Percentiles rank a stretch among this genome's conserved stretches.
These are phyloP conservation scores for Diplodia mutila DNA, from an alignment of 2,329 filamentous ascomycete genomes.

Conservation along the genomic window DNA sequence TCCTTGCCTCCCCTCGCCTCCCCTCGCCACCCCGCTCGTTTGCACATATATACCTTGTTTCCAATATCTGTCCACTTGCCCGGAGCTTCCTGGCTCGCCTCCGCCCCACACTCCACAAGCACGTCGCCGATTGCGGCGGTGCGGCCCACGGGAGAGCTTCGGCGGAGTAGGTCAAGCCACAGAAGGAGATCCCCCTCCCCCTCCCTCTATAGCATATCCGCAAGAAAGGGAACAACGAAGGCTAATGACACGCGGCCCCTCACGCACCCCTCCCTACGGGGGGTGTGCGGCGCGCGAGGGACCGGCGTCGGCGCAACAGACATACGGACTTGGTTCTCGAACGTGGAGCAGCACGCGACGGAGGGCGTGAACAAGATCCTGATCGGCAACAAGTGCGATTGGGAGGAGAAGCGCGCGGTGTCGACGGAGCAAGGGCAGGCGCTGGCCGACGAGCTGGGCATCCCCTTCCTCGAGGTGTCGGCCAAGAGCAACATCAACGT, in stretches of 20 bases:
- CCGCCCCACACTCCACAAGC: constrained; percentile 26
- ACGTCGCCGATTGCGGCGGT: constrained; percentile 22
- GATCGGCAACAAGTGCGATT: constrained; percentile 99
- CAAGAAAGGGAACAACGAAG: background rate
- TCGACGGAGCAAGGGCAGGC: constrained; percentile 91
- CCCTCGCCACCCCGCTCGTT: background rate
- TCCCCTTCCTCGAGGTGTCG: constrained; percentile 97
- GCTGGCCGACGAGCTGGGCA: constrained; percentile 92
- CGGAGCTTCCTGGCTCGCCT: background rate
- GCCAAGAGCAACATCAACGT: constrained; percentile 99
- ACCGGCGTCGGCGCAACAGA: constrained; percentile 60
- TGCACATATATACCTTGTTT: background rate
- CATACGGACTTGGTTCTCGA: constrained; percentile 99
- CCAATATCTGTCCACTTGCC: constrained; percentile 6
- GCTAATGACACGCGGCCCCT: constrained; percentile 7
- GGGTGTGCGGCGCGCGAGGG: background rate
- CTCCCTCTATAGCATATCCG: background rate
- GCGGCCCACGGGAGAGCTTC: constrained; percentile 20
- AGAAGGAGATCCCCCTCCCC: background rate
- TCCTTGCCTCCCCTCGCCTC: background rate
- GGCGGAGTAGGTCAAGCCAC: constrained; percentile 8
- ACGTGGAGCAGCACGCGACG: constrained; percentile 96
- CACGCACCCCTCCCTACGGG: background rate
- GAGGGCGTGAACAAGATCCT: constrained; percentile 99
- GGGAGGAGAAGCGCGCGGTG: constrained; percentile 97